A percentile compares a stretch with the other conserved stretches of the same genome.
Evolutionary conservation across 768 basidiomycete species (phyloP).

Genomic region (Pisolithus albus): DNA sequence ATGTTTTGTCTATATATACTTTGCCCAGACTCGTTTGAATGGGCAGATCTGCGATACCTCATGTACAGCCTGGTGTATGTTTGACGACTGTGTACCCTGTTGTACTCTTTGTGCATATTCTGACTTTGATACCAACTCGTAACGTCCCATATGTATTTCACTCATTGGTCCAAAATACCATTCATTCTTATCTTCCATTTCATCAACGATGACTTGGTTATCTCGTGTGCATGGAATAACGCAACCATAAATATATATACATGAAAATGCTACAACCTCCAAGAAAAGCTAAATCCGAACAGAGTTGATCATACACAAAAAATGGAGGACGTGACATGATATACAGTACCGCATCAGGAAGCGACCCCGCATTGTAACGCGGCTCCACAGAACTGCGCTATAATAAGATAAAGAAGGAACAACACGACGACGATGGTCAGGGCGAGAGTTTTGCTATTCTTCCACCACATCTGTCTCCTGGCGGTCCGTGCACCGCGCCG

Average conservation of each 20-base stretch:
- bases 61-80: neutral
- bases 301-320: too few species aligned
- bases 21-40: neutral
- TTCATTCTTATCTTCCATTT: neutral
- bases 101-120: neutral
- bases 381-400: slow-evolving; percentile 87
- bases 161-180: neutral
- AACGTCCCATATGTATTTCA: slow-evolving; percentile 1
- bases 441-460: slow-evolving; percentile 61
- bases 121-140: neutral
- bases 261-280: slow-evolving; percentile 7
- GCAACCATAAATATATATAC: slow-evolving; percentile 1
- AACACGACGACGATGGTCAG: slow-evolving; percentile 67
- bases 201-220: neutral
- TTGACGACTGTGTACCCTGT: neutral
- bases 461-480: slow-evolving; percentile 87
- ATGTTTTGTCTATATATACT: neutral
- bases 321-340: neutral
- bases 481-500: slow-evolving; percentile 80
- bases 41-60: neutral
- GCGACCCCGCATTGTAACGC: slow-evolving; percentile 54
- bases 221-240: neutral
- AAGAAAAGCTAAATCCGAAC: neutral
- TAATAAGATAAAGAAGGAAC: slow-evolving; percentile 71
- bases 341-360: neutral